phyloP scores from a whole-genome alignment of 1,284 basidiomycete genomes.

The Ganoderma boninense region DNA sequence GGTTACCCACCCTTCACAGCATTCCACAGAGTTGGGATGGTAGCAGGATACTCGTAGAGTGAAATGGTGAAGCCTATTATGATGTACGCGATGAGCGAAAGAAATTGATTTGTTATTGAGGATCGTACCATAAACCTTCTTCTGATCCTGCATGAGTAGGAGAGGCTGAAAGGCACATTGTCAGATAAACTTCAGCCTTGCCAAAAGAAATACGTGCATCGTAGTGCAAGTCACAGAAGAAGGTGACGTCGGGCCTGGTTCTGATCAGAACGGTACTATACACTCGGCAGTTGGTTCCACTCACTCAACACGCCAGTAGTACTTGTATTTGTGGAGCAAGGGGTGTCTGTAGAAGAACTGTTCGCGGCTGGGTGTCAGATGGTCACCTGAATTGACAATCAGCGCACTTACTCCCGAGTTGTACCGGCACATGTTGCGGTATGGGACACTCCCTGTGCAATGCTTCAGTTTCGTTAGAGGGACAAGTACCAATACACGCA shows the following conservation, averaged over 20 bases:
- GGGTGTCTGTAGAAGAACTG: slow-evolving; percentile 91
- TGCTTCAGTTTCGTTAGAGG: slow-evolving; percentile 6
- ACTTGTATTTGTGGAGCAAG: slow-evolving; percentile 82
- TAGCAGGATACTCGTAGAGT: slow-evolving; percentile 72
- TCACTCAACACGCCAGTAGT: slow-evolving; percentile 90
- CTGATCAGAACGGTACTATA: background rate
- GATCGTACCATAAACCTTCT: slow-evolving; percentile 81
- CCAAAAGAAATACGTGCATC: slow-evolving; percentile 31
- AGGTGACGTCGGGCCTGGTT: slow-evolving; percentile 42
- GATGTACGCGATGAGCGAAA: slow-evolving; percentile 8
- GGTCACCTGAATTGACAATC: background rate
- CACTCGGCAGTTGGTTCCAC: slow-evolving; percentile 27
- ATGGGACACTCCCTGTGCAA: slow-evolving; percentile 69
- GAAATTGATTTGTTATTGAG: background rate
- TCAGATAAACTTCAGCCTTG: background rate
- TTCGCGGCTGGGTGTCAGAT: slow-evolving; percentile 12
- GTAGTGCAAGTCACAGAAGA: slow-evolving; percentile 45
- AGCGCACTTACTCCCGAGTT: slow-evolving; percentile 83
- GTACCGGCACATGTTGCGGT: slow-evolving; percentile 94
- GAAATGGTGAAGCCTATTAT: slow-evolving; percentile 65
- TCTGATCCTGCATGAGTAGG: slow-evolving; percentile 87
- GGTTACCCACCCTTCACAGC: slow-evolving; percentile 55
- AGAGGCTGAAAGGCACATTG: slow-evolving; percentile 77
- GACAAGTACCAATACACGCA: slow-evolving; percentile 36
- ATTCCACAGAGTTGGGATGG: slow-evolving; percentile 74